These are phyloP conservation scores for Barnettozyma pratensis DNA, from an alignment of 805 yeast species.

Conservation along the genomic window DNA sequence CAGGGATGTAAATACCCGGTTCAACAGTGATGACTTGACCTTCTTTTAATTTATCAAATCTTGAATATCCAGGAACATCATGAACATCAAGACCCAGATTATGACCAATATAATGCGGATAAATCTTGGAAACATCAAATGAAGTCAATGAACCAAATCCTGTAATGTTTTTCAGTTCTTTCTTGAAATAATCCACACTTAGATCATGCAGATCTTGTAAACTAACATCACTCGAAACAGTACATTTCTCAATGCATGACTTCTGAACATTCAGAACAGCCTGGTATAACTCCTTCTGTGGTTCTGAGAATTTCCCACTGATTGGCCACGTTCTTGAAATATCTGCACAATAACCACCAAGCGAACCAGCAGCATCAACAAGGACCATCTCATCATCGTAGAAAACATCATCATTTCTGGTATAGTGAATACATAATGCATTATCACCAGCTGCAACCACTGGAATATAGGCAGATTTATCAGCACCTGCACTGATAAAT, in stretches of 20 bases:
- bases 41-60: constrained; percentile 44
- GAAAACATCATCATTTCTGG: constrained; percentile 82
- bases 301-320: constrained; percentile 61
- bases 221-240: constrained; percentile 44
- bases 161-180: constrained; percentile 57
- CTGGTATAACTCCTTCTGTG: constrained; percentile 83
- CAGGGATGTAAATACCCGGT: constrained; percentile 92
- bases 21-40: constrained; percentile 93
- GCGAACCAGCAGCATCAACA: constrained; percentile 91
- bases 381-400: constrained; percentile 76
- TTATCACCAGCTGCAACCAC: constrained; percentile 94
- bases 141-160: constrained; percentile 56
- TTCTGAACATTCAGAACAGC: constrained; percentile 84
- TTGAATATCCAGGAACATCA: constrained; percentile 64
- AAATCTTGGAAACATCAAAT: constrained; percentile 51
- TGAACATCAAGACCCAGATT: constrained; percentile 91
- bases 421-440: constrained; percentile 89
- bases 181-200: constrained; percentile 53
- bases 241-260: constrained; percentile 68
- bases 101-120: constrained; percentile 96
- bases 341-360: constrained; percentile 94
- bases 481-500: constrained; percentile 86
- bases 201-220: constrained; percentile 71
- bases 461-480: constrained; percentile 84
- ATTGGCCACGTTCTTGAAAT: constrained; percentile 97